Base-by-base conservation (phyloP, 805 yeast species). In the Suhomyces emberorum region DNA sequence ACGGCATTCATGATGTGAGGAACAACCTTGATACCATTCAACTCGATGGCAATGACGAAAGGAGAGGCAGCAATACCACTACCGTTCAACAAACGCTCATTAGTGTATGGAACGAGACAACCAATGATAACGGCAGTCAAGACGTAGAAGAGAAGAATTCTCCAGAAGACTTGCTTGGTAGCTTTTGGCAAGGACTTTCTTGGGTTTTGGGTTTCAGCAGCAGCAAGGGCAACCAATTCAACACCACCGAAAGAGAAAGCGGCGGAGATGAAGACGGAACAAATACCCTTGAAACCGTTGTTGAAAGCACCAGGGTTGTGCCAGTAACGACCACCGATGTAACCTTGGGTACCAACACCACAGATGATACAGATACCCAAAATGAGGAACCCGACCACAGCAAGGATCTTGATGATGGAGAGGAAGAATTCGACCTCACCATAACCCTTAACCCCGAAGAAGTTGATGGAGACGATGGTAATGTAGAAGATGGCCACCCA, bases 1-100 rank as follows among this genome's bases (percentile, higher is more conserved):
- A 83, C 87, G 15, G 79, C 86, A 54, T 83, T 83, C 67, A 83
- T 81, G 43, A 83, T 75, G 35, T 81, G 77, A 34, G 89, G 89
- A 32, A 82, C 70, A 28, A 77, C 83, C 32, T 63, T 64, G 46
- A 83, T 77, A 48, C 83, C 81, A 19, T 77, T 83, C 36, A 70
- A 63, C 20, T 70, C 64, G 38, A 82, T 76, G 27, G 89, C 88
- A 58, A 83, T 72, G 46, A 83, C 89, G 54, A 82, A 83, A 17
- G 91, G 91, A 12, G 89, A 83, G 19, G 86, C 81, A 19, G 79
- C 60, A 28, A 77, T 73, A 46, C 77, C 77, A 16, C 61, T 64
- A 29, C 80, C 79, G 52, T 69, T 61, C 40, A 79, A 60, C 47
- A 76, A 63, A 25, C 63, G 49, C 3, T 62, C 57, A 45, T 74